Percentiles rank a stretch among this genome's conserved stretches.
These are phyloP conservation scores for Adenanthera pavonina DNA, from an alignment of 306 rosid genomes.

Conservation along the genomic window DNA sequence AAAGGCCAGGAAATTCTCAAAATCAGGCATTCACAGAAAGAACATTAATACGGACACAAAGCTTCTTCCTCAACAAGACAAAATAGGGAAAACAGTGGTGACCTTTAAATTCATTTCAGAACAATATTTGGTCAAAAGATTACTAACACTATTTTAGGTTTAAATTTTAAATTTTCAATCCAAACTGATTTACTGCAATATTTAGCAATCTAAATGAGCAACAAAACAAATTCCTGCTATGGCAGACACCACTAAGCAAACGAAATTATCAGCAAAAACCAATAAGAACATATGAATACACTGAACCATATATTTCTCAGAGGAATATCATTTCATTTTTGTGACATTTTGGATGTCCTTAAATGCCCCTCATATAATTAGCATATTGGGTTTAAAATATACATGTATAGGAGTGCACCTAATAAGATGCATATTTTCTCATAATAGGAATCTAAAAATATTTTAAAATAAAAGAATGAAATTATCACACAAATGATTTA, in stretches of 20 bases:
- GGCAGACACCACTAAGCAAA: not conserved
- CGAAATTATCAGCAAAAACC: not conserved
- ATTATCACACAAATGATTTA: not conserved
- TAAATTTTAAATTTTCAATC: not conserved
- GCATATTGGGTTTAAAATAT: constrained; percentile 6
- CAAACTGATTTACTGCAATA: not conserved
- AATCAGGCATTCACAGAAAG: too few species aligned
- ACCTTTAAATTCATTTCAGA: not conserved
- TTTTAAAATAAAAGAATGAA: not conserved
- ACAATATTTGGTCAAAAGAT: not conserved
- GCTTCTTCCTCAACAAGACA: not conserved
- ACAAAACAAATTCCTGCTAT: not conserved
- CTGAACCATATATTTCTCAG: not conserved
- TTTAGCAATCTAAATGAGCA: not conserved
- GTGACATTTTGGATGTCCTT: not conserved
- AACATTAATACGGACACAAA: not conserved
- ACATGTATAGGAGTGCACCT: not conserved
- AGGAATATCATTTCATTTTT: not conserved
- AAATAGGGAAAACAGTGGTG: not conserved
- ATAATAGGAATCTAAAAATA: not conserved
- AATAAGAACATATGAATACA: not conserved
- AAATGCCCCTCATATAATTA: not conserved
- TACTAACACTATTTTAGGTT: not conserved
- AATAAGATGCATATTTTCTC: not conserved
- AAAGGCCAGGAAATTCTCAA: too few species aligned